These are phyloP conservation scores for Trichophyton benhamiae DNA, from an alignment of 2,329 filamentous ascomycete genomes.

Conservation along the genomic window DNA sequence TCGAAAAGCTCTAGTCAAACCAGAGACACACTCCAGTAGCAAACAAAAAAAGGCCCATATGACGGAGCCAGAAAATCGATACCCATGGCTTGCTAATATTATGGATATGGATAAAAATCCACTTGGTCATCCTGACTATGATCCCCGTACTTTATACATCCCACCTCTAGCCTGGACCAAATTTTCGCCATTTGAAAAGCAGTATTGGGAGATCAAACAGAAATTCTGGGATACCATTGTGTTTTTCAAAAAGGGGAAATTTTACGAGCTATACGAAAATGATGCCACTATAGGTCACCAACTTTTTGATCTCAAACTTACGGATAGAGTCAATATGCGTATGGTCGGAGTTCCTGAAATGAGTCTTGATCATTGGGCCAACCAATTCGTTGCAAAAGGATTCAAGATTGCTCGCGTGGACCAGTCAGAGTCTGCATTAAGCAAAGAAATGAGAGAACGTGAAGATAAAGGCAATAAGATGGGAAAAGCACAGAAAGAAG, in stretches of 20 bases:
- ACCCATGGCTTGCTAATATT: slow-evolving; percentile 80
- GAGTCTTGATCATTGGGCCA: slow-evolving; percentile 92
- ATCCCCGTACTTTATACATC: slow-evolving; percentile 81
- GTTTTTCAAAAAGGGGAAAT: slow-evolving; percentile 99
- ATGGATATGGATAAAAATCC: slow-evolving; percentile 73
- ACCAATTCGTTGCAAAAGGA: slow-evolving; percentile 95
- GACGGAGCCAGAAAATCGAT: slow-evolving; percentile 72
- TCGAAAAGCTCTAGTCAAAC: slow-evolving; percentile 24
- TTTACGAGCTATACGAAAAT: slow-evolving; percentile 96
- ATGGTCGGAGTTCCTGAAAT: slow-evolving; percentile 98
- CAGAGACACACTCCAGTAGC: slow-evolving; percentile 23
- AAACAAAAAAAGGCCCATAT: slow-evolving; percentile 55
- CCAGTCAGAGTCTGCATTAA: slow-evolving; percentile 88
- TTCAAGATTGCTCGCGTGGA: slow-evolving; percentile 95
- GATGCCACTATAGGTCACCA: slow-evolving; percentile 95
- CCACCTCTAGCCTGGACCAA: slow-evolving; percentile 66
- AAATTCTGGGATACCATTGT: slow-evolving; percentile 96
- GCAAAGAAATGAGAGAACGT: slow-evolving; percentile 97
- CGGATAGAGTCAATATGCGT: slow-evolving; percentile 96
- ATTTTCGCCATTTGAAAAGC: slow-evolving; percentile 91
- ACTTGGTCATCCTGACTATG: slow-evolving; percentile 72
- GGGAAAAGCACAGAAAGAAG: slow-evolving; percentile 54
- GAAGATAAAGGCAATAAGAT: slow-evolving; percentile 40
- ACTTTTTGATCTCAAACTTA: slow-evolving; percentile 93
- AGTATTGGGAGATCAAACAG: slow-evolving; percentile 99